Conservation (phyloP, 768 basidiomycete genomes). For the Termitomyces bulborhizus region DNA sequence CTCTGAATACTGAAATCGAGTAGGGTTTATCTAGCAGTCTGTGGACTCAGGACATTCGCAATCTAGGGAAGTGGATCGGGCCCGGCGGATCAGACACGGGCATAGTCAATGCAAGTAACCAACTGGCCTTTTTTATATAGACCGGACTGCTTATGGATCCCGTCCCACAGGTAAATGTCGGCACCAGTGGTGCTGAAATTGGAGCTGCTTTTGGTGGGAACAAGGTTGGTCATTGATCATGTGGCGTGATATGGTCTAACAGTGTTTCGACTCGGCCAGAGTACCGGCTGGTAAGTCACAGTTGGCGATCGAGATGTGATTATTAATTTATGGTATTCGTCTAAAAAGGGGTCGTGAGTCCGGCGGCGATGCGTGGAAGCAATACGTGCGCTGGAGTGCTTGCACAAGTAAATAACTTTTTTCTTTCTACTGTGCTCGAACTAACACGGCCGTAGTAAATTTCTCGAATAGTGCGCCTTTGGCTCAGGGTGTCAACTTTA, state of each 20-base stretch:
- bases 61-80: conserved; percentile 89
- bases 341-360: conserved; percentile 83
- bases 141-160: conserved; percentile 4
- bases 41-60: conserved; percentile 82
- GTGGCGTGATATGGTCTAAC: conserved; percentile 16
- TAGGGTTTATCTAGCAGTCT: conserved; percentile 86
- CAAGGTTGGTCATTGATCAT: conserved; percentile 47
- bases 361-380: conserved; percentile 98
- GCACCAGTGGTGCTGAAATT: conserved; percentile 56
- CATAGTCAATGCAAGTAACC: conserved; percentile 74
- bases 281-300: conserved; percentile 69
- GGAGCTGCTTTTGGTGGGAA: conserved; percentile 91
- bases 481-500: conserved; percentile 90
- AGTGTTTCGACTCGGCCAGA: conserved; percentile 34
- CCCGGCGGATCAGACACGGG: conserved; percentile 86
- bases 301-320: neutral
- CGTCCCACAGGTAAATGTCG: conserved; percentile 45
- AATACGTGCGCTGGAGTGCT: conserved; percentile 88
- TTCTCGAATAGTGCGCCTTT: conserved; percentile 85
- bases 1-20: conserved; percentile 7
- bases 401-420: conserved; percentile 53
- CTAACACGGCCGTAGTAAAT: conserved; percentile 50
- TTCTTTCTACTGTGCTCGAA: neutral
- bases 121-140: conserved; percentile 6
- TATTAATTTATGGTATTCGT: conserved; percentile 5